These are phyloP conservation scores for Zizania latifolia DNA, from an alignment of 176 grass and related monocot species.

Conservation along the genomic window DNA sequence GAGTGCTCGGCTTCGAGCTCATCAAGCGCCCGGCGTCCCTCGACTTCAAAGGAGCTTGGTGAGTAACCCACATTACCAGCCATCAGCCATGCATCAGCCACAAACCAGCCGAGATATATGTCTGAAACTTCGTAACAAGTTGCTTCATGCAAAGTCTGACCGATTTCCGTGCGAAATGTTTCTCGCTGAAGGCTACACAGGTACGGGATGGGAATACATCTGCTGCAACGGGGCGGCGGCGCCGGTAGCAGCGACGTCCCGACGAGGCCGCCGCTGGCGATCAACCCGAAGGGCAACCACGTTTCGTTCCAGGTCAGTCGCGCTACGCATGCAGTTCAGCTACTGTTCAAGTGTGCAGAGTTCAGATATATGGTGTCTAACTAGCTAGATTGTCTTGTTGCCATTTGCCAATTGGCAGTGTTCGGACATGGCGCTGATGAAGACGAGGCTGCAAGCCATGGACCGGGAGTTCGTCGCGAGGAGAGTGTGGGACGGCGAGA, in stretches of 20 bases:
- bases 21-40: constrained; percentile 66
- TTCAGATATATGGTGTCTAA: neutral
- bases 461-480: constrained; percentile 35
- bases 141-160: neutral
- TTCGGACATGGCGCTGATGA: constrained; percentile 33
- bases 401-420: constrained; percentile 46
- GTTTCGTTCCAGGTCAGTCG: constrained; percentile 66
- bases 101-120: no score
- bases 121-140: neutral
- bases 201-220: constrained; percentile 60
- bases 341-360: neutral
- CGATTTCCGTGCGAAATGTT: neutral
- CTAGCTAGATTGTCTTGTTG: neutral
- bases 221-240: constrained; percentile 42
- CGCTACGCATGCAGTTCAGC: neutral
- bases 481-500: constrained; percentile 36
- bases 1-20: constrained; percentile 71
- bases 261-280: constrained; percentile 18
- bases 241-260: neutral
- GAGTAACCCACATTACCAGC: neutral
- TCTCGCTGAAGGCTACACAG: constrained; percentile 46
- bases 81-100: no score
- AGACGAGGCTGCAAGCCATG: constrained; percentile 35
- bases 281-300: constrained; percentile 70
- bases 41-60: constrained; percentile 75